Evolutionary conservation across 352 stramenopile genomes (phyloP).

Genomic region (Aphanomyces euteiches): DNA sequence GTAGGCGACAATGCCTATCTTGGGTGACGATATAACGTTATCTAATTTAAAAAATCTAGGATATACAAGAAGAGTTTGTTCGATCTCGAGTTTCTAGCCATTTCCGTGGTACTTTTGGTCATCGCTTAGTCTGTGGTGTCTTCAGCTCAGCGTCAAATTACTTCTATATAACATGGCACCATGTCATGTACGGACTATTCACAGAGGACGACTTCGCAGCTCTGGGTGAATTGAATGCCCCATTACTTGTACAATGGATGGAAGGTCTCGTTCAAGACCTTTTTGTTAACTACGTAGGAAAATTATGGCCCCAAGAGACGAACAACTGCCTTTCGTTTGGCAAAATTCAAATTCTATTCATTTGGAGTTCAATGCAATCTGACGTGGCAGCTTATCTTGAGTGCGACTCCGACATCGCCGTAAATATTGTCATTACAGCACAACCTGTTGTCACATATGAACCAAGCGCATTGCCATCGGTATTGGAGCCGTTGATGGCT

Average conservation of each 20-base stretch:
- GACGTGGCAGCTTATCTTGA: constrained; percentile 7
- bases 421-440: no score
- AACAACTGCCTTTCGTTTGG: background rate
- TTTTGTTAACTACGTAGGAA: background rate
- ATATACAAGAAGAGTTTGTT: no score
- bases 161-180: constrained; percentile 1
- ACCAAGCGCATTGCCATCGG: background rate
- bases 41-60: no score
- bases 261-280: background rate
- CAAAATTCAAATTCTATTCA: background rate
- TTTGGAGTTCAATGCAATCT: background rate
- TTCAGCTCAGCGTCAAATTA: constrained; percentile 3
- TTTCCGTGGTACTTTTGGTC: background rate
- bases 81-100: background rate
- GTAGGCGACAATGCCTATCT: no score
- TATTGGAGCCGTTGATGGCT: constrained; percentile 19
- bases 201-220: background rate
- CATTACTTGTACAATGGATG: constrained; percentile 7
- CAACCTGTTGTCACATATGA: no score
- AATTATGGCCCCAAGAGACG: background rate
- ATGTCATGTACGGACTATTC: constrained; percentile 17
- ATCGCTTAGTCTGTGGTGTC: background rate
- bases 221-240: background rate
- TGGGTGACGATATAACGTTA: no score
- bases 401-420: no score